These are phyloP conservation scores for Pestalotiopsis sp. DNA, from an alignment of 2,329 filamentous ascomycete genomes.

Conservation along the genomic window DNA sequence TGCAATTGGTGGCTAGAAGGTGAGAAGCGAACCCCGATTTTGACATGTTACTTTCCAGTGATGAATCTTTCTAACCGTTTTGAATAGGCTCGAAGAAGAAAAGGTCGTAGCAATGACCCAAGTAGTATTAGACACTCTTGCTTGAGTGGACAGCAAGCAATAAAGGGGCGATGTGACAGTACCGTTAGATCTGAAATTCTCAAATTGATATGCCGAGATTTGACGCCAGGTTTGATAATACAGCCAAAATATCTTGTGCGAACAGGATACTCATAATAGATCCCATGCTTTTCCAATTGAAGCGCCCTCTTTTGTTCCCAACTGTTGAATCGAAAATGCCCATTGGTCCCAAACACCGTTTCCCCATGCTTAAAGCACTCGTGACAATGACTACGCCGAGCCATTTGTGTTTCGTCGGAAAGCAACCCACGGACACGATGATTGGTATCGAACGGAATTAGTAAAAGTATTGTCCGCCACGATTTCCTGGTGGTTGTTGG, in stretches of 20 bases:
- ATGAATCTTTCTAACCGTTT: background rate
- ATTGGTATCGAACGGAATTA: slow-evolving; percentile 45
- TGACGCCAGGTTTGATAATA: no score
- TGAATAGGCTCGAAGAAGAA: slow-evolving; percentile 31
- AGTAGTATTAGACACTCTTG: slow-evolving; percentile 23
- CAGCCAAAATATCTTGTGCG: background rate
- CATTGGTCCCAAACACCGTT: background rate
- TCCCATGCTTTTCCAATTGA: background rate
- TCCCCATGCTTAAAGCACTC: background rate
- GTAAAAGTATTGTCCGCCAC: slow-evolving; percentile 48
- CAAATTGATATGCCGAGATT: no score
- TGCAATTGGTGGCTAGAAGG: slow-evolving; percentile 43
- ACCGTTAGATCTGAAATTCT: no score
- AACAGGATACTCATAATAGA: background rate
- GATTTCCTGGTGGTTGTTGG: slow-evolving; percentile 58
- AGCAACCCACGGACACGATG: background rate
- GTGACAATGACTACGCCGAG: background rate
- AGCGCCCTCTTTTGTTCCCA: background rate
- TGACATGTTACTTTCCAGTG: background rate
- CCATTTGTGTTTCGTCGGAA: background rate
- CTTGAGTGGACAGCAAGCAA: slow-evolving; percentile 10
- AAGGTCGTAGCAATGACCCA: slow-evolving; percentile 32
- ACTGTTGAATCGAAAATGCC: background rate
- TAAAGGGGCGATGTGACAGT: background rate
- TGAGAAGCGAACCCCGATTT: background rate